A percentile compares a stretch with the other conserved stretches of the same genome.
Evolutionary conservation across 371 early-diverging fungal species (phyloP).

Genomic region (Zopfochytrium polystomum): DNA sequence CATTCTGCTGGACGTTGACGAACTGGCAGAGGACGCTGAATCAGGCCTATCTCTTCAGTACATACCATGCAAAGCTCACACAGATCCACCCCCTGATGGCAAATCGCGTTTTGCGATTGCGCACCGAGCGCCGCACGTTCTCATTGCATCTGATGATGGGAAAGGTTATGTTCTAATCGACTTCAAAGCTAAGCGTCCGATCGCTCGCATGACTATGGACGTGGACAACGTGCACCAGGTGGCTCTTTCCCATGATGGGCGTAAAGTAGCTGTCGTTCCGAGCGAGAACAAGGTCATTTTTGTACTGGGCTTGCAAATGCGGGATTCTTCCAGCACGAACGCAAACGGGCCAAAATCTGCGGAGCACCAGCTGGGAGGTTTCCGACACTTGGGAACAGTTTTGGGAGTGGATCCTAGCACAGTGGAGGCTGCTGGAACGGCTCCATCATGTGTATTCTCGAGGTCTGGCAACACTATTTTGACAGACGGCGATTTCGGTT

Average conservation of each 20-base stretch:
- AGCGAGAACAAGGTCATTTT: constrained; percentile 24
- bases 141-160: constrained; percentile 31
- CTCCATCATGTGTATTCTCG: constrained; percentile 19
- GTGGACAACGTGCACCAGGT: constrained; percentile 27
- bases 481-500: constrained; percentile 26
- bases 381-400: constrained; percentile 23
- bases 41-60: constrained; percentile 23
- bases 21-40: constrained; percentile 29
- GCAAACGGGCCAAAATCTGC: constrained; percentile 9
- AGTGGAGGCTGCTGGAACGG: constrained; percentile 5
- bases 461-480: constrained; percentile 26
- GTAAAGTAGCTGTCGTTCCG: constrained; percentile 25
- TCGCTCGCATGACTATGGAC: constrained; percentile 23
- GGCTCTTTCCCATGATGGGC: constrained; percentile 28
- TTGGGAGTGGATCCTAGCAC: too few species aligned
- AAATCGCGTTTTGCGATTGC: constrained; percentile 22
- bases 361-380: too few species aligned
- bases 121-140: constrained; percentile 16
- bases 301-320: constrained; percentile 15
- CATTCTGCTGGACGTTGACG: constrained; percentile 27
- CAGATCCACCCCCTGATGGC: constrained; percentile 29
- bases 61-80: too few species aligned
- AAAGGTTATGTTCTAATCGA: constrained; percentile 29
- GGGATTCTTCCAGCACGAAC: too few species aligned
- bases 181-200: constrained; percentile 24